Conservation (phyloP, 2,329 filamentous ascomycete species). For the Pseudogymnoascus sp. region DNA sequence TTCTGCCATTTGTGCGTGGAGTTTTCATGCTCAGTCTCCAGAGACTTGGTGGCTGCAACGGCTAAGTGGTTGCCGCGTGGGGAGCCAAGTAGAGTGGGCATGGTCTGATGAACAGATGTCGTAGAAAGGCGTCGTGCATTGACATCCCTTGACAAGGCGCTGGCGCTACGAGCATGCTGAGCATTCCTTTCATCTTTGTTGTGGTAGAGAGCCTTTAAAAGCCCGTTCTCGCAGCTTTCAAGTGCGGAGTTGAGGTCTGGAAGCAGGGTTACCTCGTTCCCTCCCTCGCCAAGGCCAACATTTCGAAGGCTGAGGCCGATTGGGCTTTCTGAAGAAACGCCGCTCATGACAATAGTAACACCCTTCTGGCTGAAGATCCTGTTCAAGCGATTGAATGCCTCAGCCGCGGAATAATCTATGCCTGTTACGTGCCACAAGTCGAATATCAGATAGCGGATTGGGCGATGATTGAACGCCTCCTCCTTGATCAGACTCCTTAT, state of each 20-base stretch:
- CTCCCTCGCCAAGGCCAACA: constrained; percentile 71
- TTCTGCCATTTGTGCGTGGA: constrained; percentile 62
- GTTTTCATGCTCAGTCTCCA: constrained; percentile 50
- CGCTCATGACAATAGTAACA: constrained; percentile 76
- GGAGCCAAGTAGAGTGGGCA: constrained; percentile 54
- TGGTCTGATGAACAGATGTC: constrained; percentile 23
- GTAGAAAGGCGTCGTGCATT: constrained; percentile 42
- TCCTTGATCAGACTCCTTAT: constrained; percentile 79
- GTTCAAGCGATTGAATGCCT: constrained; percentile 90
- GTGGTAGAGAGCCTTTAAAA: constrained; percentile 73
- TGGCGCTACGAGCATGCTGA: constrained; percentile 16
- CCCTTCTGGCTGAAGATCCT: constrained; percentile 70
- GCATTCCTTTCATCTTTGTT: constrained; percentile 54
- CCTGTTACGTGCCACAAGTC: constrained; percentile 87
- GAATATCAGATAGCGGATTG: constrained; percentile 83
- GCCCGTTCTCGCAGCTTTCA: constrained; percentile 90
- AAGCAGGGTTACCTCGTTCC: constrained; percentile 70
- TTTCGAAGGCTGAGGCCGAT: constrained; percentile 74
- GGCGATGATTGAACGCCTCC: constrained; percentile 66
- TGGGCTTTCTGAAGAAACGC: constrained; percentile 67
- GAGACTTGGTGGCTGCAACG: constrained; percentile 67
- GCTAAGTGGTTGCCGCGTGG: constrained; percentile 73
- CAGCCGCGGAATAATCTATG: constrained; percentile 91
- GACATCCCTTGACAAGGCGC: constrained; percentile 25
- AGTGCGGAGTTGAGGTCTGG: constrained; percentile 87